phyloP scores from a whole-genome alignment of 768 basidiomycete genomes.

The Psilocybe azurescens region DNA sequence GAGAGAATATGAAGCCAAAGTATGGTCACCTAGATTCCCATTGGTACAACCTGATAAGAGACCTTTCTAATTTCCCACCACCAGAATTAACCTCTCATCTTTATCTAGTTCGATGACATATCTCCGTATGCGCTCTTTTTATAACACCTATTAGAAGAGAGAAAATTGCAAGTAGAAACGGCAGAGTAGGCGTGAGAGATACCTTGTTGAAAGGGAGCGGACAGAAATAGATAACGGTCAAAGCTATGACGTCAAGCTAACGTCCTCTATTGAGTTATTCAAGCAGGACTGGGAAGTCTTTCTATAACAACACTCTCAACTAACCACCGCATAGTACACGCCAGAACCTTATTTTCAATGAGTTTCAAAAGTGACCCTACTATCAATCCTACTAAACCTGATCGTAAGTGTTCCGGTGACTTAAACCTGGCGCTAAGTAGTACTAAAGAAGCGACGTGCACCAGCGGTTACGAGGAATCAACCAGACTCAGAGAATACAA shows the following conservation, averaged over 20 bases:
- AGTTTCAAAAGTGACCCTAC: constrained; percentile 17
- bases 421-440: not conserved
- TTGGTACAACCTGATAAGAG: no score
- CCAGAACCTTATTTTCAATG: constrained; percentile 2
- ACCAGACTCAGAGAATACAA: constrained; percentile 14
- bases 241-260: constrained; percentile 3
- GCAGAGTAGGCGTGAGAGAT: not conserved
- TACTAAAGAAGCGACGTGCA: not conserved
- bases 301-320: not conserved
- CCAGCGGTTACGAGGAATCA: constrained; percentile 21
- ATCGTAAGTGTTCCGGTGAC: constrained; percentile 9
- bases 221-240: not conserved
- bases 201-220: not conserved
- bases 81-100: no score
- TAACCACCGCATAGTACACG: not conserved
- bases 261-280: not conserved
- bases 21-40: no score
- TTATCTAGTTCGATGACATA: no score
- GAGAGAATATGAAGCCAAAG: no score
- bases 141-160: not conserved
- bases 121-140: no score
- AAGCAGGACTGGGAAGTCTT: not conserved
- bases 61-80: no score
- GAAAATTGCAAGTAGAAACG: not conserved
- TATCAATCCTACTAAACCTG: constrained; percentile 13